Base-by-base conservation (phyloP, 2,329 filamentous ascomycete genomes). In the Aspergillus hiratsukae region DNA sequence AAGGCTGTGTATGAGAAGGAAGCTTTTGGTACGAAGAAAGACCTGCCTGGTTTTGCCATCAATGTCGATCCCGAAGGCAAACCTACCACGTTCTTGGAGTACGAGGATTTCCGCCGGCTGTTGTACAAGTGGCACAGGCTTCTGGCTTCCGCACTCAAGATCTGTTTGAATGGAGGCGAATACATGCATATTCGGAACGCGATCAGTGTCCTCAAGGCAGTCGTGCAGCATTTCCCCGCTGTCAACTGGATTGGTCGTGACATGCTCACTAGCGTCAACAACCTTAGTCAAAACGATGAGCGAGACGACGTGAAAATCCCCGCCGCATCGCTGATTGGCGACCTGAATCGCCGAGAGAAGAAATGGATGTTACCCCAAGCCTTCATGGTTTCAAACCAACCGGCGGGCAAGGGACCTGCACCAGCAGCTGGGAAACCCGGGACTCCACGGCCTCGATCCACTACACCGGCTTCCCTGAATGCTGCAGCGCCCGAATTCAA, bases 111-210 rank as follows among this genome's bases (percentile, higher is more conserved):
- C 78, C 87, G 91, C 51, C 87, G 90, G 64, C 77, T 95, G 52
- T 80, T 97, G 31, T 94, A 89, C 78, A 89, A 90, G 64, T 97
- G 93, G 91, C 95, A 99, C 73, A 86, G 88, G 65, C 86, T 89
- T 61, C 77, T 99, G 46, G 89, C 88, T 65, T 83, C 79, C 51
- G 90, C 93, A 2, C 78, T 99, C 54, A 92, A 91, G 70, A 83
- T 83, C 40, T 97, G 93, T 70, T 81, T 99, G 49, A 85, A 85
- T 19, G 87, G 88, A 28, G 86, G 84, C 31, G 93, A 97, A 74
- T 99, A 94, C 83, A 97, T 97, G 88, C 92, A 97, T 72, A 96
- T 97, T 69, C 87, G 93, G 54, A 99, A 99, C 70, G 91, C 91
- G 48, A 95, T 97, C 63, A 94, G 89, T 56, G 82, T 97, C 3